Base-by-base conservation (phyloP, 768 basidiomycete species). In the Lactarius sp. region DNA sequence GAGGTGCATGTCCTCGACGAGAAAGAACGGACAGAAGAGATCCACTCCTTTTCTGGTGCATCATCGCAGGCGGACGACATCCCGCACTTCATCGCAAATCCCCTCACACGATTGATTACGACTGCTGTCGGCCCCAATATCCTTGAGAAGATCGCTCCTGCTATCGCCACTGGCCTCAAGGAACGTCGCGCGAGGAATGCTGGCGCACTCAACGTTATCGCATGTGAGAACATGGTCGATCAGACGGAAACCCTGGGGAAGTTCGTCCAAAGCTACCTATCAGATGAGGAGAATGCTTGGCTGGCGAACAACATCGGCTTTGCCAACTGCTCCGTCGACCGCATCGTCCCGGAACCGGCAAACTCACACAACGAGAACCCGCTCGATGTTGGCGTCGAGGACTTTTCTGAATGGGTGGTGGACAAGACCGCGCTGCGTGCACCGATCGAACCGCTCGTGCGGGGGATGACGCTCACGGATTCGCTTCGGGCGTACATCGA, bases 241-340 rank as follows among this genome's bases (percentile, higher is more conserved):
- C 76, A 76, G 41, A 77, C 76, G 3, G 68, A 68, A 8, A 61
- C 66, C 41, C 71, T 78, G 49, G 66, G 68, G 9, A 67, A 73
- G 37, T 68, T 72, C 60, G 70, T 77, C 59, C 64, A 64, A 60
- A 62, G 64, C n/a, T 63, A 71, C 44, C 71, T 77, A 41, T 67
- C 66, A 6, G 68, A 72, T 52, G 73, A 71, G 3, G 75, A 75
- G 55, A 68, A 62, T 18, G 61, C 64, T 1, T 76, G 72, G 66
- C 69, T 73, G 8, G 64, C 64, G 12, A 52, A 69, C 52, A 56
- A 76, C 59, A 68, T 78, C 55, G 77, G 77, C 52, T 78, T 77
- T 65, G 76, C 77, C 8, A 75, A 77, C 68, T 78, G 77, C 68
- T 72, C 76, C 37, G 76, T 78, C 56, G 77, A 78, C 68, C 74